Evolutionary conservation across 371 early-diverging fungal species (phyloP).

Genomic region (Rhizopus microsporus): DNA sequence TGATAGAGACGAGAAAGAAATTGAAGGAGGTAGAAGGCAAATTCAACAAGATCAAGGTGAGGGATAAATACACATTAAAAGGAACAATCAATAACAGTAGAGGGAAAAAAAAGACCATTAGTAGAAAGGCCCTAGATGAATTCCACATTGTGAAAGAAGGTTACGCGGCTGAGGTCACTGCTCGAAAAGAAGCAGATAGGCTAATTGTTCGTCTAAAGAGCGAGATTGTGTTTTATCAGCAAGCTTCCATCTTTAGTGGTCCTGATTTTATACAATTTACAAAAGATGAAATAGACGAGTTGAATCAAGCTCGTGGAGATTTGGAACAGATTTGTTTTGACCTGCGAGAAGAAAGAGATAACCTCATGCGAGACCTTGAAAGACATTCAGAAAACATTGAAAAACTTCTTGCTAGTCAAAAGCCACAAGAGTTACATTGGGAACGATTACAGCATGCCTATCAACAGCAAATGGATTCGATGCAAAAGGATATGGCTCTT

Average conservation of each 20-base stretch:
- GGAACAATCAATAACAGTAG: not conserved
- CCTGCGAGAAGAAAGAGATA: slow-evolving; percentile 31
- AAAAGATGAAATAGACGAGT: slow-evolving; percentile 34
- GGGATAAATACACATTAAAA: not conserved
- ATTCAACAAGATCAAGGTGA: slow-evolving; percentile 49
- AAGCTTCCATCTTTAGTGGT: slow-evolving; percentile 23
- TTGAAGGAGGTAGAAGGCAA: slow-evolving; percentile 41
- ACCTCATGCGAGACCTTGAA: slow-evolving; percentile 25
- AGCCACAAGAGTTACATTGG: slow-evolving; percentile 25
- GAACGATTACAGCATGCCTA: slow-evolving; percentile 33
- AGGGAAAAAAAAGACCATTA: slow-evolving; percentile 31
- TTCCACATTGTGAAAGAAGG: slow-evolving; percentile 47
- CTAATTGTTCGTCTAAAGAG: slow-evolving; percentile 30
- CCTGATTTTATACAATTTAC: slow-evolving; percentile 20
- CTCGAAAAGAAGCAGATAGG: slow-evolving; percentile 41
- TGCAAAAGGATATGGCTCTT: slow-evolving; percentile 30
- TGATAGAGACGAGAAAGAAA: slow-evolving; percentile 29
- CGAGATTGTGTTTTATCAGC: slow-evolving; percentile 40
- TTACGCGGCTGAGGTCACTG: slow-evolving; percentile 39
- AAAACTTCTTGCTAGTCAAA: slow-evolving; percentile 19
- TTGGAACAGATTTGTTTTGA: slow-evolving; percentile 35
- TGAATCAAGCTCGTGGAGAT: slow-evolving; percentile 22
- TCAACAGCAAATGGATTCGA: slow-evolving; percentile 39
- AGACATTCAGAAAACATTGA: slow-evolving; percentile 18
- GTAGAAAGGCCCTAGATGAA: slow-evolving; percentile 51